A percentile compares a stretch with the other conserved stretches of the same genome.
These are phyloP conservation scores for Septoria petroselini DNA, from an alignment of 2,329 filamentous ascomycete species.

Conservation along the genomic window DNA sequence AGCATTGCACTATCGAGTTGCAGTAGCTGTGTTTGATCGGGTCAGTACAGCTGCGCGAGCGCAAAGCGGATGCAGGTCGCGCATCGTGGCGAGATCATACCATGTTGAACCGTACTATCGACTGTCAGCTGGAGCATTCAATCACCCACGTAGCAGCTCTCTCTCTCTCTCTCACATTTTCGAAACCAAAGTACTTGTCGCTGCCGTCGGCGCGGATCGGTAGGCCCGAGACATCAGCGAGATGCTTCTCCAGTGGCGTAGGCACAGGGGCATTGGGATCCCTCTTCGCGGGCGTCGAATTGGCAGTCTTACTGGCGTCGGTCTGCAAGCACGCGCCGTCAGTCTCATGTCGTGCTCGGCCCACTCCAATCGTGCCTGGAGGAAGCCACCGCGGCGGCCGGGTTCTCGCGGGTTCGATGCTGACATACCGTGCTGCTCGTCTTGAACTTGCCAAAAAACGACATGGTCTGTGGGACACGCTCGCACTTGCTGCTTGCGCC, in stretches of 20 bases:
- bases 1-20: slow-evolving; percentile 95
- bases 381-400: not conserved
- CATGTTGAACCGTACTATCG: slow-evolving; percentile 92
- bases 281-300: slow-evolving; percentile 54
- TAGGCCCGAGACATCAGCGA: slow-evolving; percentile 71
- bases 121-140: slow-evolving; percentile 14
- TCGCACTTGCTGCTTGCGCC: slow-evolving; percentile 13
- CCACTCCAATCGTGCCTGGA: slow-evolving; percentile 1
- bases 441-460: slow-evolving; percentile 56
- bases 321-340: slow-evolving; percentile 39
- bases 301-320: slow-evolving; percentile 47
- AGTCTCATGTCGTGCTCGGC: slow-evolving; percentile 15
- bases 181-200: slow-evolving; percentile 97
- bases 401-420: slow-evolving; percentile 1
- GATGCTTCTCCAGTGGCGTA: slow-evolving; percentile 67
- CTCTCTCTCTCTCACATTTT: slow-evolving; percentile 71
- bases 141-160: not conserved
- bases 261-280: slow-evolving; percentile 56
- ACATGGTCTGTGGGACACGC: slow-evolving; percentile 41
- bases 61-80: not conserved
- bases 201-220: slow-evolving; percentile 81
- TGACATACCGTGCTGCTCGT: slow-evolving; percentile 34
- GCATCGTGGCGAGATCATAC: slow-evolving; percentile 52
- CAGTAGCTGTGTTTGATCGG: slow-evolving; percentile 67
- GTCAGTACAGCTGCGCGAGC: slow-evolving; percentile 7